A percentile compares a stretch with the other conserved stretches of the same genome.
phyloP scores from a whole-genome alignment of 2,329 filamentous ascomycete genomes.

The Xylaria sp. region DNA sequence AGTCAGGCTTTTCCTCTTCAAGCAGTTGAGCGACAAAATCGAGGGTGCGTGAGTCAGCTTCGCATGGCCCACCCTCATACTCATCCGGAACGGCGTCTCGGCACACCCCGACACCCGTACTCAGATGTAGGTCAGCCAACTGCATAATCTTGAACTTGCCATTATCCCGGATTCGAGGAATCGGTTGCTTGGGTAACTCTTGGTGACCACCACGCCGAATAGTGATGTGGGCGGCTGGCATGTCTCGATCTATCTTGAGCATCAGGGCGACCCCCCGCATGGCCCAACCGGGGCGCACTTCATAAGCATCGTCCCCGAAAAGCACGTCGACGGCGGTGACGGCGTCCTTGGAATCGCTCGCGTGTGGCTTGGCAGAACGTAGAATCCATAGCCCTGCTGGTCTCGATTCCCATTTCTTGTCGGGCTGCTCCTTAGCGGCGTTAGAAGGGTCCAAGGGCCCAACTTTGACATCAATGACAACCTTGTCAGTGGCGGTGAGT shows the following conservation, averaged over 20 bases:
- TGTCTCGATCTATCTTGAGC: constrained; percentile 65
- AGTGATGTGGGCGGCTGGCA: constrained; percentile 75
- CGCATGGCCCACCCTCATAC: constrained; percentile 77
- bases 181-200: constrained; percentile 70
- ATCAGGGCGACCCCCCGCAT: constrained; percentile 76
- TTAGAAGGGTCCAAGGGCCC: constrained; percentile 72
- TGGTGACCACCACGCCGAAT: constrained; percentile 73
- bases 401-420: constrained; percentile 77
- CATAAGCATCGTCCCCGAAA: constrained; percentile 89
- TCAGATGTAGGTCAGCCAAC: constrained; percentile 90
- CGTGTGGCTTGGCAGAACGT: constrained; percentile 72
- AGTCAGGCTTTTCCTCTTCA: constrained; percentile 90
- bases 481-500: constrained; percentile 72
- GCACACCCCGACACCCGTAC: constrained; percentile 85
- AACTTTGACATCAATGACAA: constrained; percentile 80
- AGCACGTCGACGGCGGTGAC: constrained; percentile 85
- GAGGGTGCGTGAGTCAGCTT: constrained; percentile 88
- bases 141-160: constrained; percentile 98
- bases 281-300: constrained; percentile 85
- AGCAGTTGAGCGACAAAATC: constrained; percentile 85
- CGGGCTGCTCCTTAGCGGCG: constrained; percentile 58
- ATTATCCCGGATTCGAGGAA: constrained; percentile 76
- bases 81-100: constrained; percentile 82
- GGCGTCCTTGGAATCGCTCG: constrained; percentile 74
- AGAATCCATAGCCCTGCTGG: constrained; percentile 83